Conservation (phyloP, 495 filamentous ascomycete genomes). For the Hypoxylon perforatum region DNA sequence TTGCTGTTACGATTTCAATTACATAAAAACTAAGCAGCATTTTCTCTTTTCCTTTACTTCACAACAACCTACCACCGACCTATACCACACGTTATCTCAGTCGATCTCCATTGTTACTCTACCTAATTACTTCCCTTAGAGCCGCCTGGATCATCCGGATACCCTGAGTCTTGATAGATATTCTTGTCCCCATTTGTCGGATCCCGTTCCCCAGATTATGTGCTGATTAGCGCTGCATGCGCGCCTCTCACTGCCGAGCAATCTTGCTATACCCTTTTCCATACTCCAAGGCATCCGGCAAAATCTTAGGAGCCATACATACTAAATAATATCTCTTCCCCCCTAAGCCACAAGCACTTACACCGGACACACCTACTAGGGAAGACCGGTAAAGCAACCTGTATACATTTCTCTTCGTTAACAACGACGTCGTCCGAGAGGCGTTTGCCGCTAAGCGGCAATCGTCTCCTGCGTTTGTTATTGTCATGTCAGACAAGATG, state of each 20-base stretch:
- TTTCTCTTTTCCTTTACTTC: conserved; percentile 61
- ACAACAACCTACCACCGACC: conserved; percentile 57
- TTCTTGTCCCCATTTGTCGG: conserved; percentile 59
- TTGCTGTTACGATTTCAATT: conserved; percentile 57
- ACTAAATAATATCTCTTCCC: conserved; percentile 21
- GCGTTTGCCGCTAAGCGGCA: conserved; percentile 49
- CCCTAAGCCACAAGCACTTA: conserved; percentile 28
- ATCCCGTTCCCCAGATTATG: conserved; percentile 62
- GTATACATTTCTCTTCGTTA: conserved; percentile 8
- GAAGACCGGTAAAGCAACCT: conserved; percentile 20
- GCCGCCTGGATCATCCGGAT: conserved; percentile 44
- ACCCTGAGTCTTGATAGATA: conserved; percentile 46
- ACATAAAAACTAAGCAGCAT: conserved; percentile 63
- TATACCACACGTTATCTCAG: conserved; percentile 52
- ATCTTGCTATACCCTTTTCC: conserved; percentile 11
- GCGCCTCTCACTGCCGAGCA: conserved; percentile 39
- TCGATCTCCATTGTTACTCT: conserved; percentile 44
- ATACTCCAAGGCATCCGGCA: conserved; percentile 11
- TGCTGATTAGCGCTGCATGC: conserved; percentile 60
- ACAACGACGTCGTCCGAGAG: conserved; percentile 35
- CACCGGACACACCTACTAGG: conserved; percentile 27
- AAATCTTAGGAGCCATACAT: conserved; percentile 26
- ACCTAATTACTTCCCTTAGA: conserved; percentile 28
- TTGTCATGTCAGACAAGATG: conserved; percentile 68
- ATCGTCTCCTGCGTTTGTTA: conserved; percentile 40